Evolutionary conservation across 768 basidiomycete species (phyloP).

Genomic region (Tephrocybe sp.): DNA sequence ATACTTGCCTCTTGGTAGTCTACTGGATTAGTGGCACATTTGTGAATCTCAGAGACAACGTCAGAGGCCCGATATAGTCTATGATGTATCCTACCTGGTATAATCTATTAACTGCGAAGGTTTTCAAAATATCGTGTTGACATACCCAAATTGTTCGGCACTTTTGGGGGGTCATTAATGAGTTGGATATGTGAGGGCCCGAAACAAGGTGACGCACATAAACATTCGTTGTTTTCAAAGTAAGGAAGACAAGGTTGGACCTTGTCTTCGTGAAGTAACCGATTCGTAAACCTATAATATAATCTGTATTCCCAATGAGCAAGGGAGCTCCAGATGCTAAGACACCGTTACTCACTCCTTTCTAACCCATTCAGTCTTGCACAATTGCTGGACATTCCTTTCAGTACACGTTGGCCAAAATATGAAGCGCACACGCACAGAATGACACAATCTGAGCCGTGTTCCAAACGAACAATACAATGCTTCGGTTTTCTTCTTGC

Average conservation of each 20-base stretch:
- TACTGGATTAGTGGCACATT: neutral
- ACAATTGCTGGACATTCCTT: neutral
- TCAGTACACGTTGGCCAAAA: neutral
- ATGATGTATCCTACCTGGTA: neutral
- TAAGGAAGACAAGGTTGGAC: conserved; percentile 5
- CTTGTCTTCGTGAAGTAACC: neutral
- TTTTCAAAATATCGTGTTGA: neutral
- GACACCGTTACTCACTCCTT: conserved; percentile 5
- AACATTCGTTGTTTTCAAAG: conserved; percentile 2
- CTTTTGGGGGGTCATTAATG: neutral
- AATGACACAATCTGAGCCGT: conserved; percentile 44
- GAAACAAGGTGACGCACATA: conserved; percentile 4
- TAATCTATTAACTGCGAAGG: neutral
- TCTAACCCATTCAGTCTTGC: neutral
- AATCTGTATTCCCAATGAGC: neutral
- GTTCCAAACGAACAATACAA: conserved; percentile 51
- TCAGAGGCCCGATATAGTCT: conserved; percentile 10
- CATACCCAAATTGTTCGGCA: neutral
- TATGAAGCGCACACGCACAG: conserved; percentile 18
- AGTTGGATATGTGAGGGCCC: neutral
- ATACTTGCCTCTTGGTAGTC: conserved; percentile 9
- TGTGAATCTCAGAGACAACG: neutral
- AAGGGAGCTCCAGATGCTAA: neutral
- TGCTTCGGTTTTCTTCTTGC: conserved; percentile 32
- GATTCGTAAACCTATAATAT: neutral